Percentiles rank a stretch among this genome's conserved stretches.
These are phyloP conservation scores for Suhomyces wounanorum DNA, from an alignment of 1,139 yeast genomes.

Conservation along the genomic window DNA sequence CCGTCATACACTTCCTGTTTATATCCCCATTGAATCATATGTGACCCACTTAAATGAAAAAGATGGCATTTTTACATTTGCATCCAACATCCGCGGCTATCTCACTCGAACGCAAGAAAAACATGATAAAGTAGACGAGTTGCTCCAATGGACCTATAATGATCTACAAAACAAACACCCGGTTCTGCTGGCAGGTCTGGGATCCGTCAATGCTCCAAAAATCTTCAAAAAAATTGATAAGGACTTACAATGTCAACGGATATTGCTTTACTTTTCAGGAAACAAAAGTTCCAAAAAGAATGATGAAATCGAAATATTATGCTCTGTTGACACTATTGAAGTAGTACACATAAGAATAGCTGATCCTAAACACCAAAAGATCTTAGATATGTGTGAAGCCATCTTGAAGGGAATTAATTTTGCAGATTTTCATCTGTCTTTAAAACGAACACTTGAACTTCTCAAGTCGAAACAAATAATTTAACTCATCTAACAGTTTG, in stretches of 20 bases:
- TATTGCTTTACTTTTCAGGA: constrained; percentile 14
- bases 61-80: constrained; percentile 18
- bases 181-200: constrained; percentile 1
- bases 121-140: constrained; percentile 31
- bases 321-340: constrained; percentile 22
- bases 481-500: background rate
- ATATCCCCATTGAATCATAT: constrained; percentile 25
- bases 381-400: constrained; percentile 16
- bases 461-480: constrained; percentile 14
- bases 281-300: background rate
- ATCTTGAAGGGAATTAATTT: constrained; percentile 21
- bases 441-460: constrained; percentile 18
- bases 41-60: constrained; percentile 3
- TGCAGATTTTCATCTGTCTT: constrained; percentile 21
- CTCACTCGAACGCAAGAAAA: constrained; percentile 31
- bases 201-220: background rate
- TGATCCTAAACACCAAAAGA: constrained; percentile 1
- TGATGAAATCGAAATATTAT: constrained; percentile 22
- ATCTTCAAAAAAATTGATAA: constrained; percentile 20
- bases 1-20: constrained; percentile 41
- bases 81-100: constrained; percentile 19
- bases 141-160: constrained; percentile 17
- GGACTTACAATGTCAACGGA: constrained; percentile 31
- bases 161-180: constrained; percentile 7
- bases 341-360: constrained; percentile 12